Evolutionary conservation across 2,329 filamentous ascomycete genomes (phyloP), one percentile per base, ranked within the genome.

Genomic region (Byssothecium circinans): DNA sequence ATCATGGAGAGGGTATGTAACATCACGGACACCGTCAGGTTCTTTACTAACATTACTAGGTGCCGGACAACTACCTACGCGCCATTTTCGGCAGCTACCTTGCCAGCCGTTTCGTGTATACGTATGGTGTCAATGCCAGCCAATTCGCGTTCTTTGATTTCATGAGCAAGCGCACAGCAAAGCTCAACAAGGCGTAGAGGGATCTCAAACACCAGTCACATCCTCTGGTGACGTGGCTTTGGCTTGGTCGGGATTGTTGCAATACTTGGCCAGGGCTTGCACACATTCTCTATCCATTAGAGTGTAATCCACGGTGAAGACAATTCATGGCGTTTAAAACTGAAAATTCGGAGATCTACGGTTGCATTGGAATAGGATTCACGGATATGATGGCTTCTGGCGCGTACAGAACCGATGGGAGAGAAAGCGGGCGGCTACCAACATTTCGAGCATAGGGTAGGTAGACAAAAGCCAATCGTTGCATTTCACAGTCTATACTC

Each of bases 71-170:
- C 60, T 99, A 99, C 69, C 82, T 99, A 54, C 84, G 91, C 57
- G 87, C 91, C 57, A 97, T 99, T 70, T 99, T 99, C 68, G 94
- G 94, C 60, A 95, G 89, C 69, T 96, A 92, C 75, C 80, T 99
- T 58, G 92, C 94, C 40, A 95, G 88, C 66, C 87, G 94, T 35
- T 99, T 99, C 70, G 90, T 99, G 33, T 99, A 99, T 73, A 85
- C 95, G 71, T 94, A 92, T 70, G 94, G 94, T 64, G 91, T 91
- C 69, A 86, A 83, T 58, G 91, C 94, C 4, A 94, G 87, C 77
- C 92, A 96, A 66, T 97, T 99, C 77, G 91, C 92, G 32, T 99
- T 99, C 80, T 99, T 95, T 74, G 90, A 95, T 70, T 99, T 97
- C 61, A 78, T 78, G 76, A 78, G 75, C 62, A 71, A 75, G 59